phyloP scores from a whole-genome alignment of 108 stramenopile genomes.

The Aurantiochytrium sp. region DNA sequence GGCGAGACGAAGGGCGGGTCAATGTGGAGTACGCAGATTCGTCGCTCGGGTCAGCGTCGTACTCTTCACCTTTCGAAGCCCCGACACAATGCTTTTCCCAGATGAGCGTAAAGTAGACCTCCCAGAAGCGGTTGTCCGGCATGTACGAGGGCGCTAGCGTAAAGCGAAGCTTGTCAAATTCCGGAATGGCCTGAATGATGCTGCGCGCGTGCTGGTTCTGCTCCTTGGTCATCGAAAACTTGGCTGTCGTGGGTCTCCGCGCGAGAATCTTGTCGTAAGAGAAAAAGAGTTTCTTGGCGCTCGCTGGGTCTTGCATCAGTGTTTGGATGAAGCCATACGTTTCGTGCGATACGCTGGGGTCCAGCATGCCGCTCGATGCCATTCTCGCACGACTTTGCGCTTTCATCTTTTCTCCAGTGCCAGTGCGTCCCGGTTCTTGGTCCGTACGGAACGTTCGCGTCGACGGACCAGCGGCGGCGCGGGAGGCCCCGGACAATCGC shows the following conservation, averaged over 20 bases:
- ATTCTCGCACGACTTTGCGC: not conserved
- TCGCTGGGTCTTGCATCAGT: not conserved
- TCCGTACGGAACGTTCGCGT: not conserved
- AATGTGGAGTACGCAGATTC: not conserved
- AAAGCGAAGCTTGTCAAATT: not conserved
- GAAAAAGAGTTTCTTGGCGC: not conserved
- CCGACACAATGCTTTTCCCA: not conserved
- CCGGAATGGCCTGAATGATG: not conserved
- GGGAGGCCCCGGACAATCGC: too few relatives aligned
- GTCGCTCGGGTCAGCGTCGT: not conserved
- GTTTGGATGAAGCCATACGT: not conserved
- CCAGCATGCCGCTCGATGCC: not conserved
- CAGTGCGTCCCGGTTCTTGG: not conserved
- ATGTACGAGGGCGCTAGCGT: not conserved
- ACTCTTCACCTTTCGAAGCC: not conserved
- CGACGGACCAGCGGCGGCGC: not conserved
- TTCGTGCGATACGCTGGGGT: not conserved
- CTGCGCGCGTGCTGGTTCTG: not conserved
- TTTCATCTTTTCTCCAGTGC: not conserved
- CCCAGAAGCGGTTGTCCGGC: not conserved
- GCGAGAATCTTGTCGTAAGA: not conserved
- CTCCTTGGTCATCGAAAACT: not conserved
- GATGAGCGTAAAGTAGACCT: slow-evolving; percentile 5
- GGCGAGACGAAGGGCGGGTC: not conserved
- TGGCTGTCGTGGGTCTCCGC: not conserved